Percentiles rank a stretch among this genome's conserved stretches.
phyloP scores from a whole-genome alignment of 225 moss, liverwort and hornwort genomes.

The Marchantia paleacea region DNA sequence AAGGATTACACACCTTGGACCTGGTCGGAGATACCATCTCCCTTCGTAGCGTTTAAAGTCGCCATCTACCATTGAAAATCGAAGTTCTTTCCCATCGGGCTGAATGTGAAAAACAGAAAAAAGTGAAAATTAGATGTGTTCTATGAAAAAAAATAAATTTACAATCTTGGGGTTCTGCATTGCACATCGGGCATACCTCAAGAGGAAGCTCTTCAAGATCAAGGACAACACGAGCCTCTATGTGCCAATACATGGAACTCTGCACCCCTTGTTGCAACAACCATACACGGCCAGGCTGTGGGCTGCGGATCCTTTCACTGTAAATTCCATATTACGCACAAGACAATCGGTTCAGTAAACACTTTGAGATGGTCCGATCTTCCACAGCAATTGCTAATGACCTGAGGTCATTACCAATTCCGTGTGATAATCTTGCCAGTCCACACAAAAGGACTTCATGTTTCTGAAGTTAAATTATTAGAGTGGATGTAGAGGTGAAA shows the following conservation, averaged over 20 bases:
- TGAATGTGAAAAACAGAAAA: constrained; percentile 28
- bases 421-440: neutral
- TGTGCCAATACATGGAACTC: constrained; percentile 95
- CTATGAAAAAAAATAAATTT: neutral
- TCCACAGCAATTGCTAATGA: too few species aligned
- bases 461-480: neutral
- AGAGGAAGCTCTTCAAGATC: constrained; percentile 81
- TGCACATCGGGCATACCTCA: constrained; percentile 40
- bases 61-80: constrained; percentile 98
- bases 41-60: constrained; percentile 93
- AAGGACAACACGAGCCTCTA: constrained; percentile 87
- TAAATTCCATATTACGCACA: constrained; percentile 23
- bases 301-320: constrained; percentile 87
- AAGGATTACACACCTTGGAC: constrained; percentile 44
- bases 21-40: constrained; percentile 84
- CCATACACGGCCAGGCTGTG: constrained; percentile 77
- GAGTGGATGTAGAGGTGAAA: neutral
- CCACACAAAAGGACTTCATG: neutral
- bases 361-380: too few species aligned
- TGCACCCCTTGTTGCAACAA: constrained; percentile 90
- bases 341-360: neutral
- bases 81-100: constrained; percentile 83
- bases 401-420: neutral
- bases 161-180: neutral
- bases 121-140: neutral